Evolutionary conservation across 164 flowering plant genomes (phyloP), one percentile per base, ranked within the genome.

Genomic region (Annona cherimola): DNA sequence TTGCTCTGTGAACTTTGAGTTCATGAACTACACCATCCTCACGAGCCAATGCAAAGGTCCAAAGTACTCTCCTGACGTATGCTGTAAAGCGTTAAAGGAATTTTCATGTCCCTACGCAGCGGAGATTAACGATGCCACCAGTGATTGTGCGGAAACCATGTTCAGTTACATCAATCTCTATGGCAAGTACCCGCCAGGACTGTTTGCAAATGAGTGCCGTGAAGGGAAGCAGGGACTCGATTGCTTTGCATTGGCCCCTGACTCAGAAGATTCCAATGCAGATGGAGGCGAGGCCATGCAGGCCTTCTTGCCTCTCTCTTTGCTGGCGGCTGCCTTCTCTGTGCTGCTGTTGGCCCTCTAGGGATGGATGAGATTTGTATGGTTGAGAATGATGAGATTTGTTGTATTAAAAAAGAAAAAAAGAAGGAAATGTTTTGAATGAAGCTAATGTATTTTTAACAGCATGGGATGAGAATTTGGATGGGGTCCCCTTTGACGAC

Each of bases 1-100:
- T 61, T 86, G 89, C 76, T 71, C 81, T 0, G 72, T 81, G 63
- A 74, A 81, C 71, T 77, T 86, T 55, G 86, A 86, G 81, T 75
- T 63, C 74, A n/a, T 66, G 78, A 86, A 86, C 81, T 86, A 86
- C 81, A 83, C 89, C 35, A 74, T 84, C 76, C 76, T 86, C 63
- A 86, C 89, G 46, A 84, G 87, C 81, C 77, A 81, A 54, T 86
- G 89, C 82, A 86, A 83, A 74, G 89, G 89, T 20, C 89, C 89
- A 19, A 68, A 74, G n/a, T 86, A 84, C 67, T 64, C 76, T 0
- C n/a, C 80, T 39, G 60, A 75, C 8, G 66, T 69, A 16, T 86
- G 89, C 55, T 86, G 89, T 70, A 60, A 2, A 1, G 81, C 89
- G 9, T 74, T 84, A 43, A 79, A 77, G 76, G 71, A 83, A 69